Percentiles rank a stretch among this genome's conserved stretches.
Evolutionary conservation across 2,329 filamentous ascomycete species (phyloP).

Genomic region (Lachnellula cervina): DNA sequence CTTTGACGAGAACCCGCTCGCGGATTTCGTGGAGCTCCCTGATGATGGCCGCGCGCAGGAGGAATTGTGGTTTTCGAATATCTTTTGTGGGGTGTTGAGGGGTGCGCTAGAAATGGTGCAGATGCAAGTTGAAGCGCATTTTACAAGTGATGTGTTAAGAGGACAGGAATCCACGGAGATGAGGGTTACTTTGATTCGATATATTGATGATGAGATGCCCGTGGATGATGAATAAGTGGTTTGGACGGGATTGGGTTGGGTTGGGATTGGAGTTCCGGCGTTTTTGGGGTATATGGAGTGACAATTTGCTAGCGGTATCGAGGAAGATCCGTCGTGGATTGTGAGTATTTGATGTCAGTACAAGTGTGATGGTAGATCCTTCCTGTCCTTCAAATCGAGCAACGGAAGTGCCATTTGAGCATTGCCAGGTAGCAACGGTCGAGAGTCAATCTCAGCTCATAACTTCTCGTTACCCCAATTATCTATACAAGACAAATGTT

Average conservation of each 20-base stretch:
- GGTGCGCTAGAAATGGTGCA: slow-evolving; percentile 97
- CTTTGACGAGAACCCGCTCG: slow-evolving; percentile 94
- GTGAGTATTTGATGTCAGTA: too few relatives aligned
- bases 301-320: too few relatives aligned
- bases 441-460: too few relatives aligned
- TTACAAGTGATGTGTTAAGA: slow-evolving; percentile 86
- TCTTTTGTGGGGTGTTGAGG: slow-evolving; percentile 86
- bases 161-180: slow-evolving; percentile 98
- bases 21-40: slow-evolving; percentile 94
- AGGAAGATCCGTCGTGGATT: too few relatives aligned
- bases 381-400: too few relatives aligned
- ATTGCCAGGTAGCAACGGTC: too few relatives aligned
- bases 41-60: slow-evolving; percentile 95
- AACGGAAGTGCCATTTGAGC: too few relatives aligned
- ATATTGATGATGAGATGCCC: slow-evolving; percentile 96
- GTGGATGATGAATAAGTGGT: slow-evolving; percentile 77
- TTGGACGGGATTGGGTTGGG: neutral
- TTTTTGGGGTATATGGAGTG: too few relatives aligned
- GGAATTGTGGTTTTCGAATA: slow-evolving; percentile 97
- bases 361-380: too few relatives aligned
- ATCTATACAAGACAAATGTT: too few relatives aligned
- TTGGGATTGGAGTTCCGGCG: neutral
- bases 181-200: slow-evolving; percentile 84
- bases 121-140: slow-evolving; percentile 97
- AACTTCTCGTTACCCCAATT: too few relatives aligned